Percentiles rank a stretch among this genome's conserved stretches.
Conservation (phyloP, 192 early-diverging fungal species). For the Backusella westeae region DNA sequence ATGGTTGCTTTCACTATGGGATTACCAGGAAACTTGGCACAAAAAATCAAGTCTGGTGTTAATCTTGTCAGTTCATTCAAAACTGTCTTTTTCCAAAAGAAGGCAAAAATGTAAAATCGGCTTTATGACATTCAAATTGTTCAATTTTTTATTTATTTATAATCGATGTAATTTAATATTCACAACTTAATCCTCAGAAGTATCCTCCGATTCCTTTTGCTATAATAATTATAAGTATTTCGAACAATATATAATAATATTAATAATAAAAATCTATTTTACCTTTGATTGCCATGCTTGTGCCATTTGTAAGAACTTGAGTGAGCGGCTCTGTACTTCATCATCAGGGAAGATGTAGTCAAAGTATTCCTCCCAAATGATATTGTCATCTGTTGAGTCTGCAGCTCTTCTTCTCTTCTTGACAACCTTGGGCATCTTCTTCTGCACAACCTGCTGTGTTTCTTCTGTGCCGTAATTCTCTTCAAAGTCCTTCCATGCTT, state of each 20-base stretch:
- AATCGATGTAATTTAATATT: slow-evolving; percentile 3
- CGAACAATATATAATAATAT: not conserved
- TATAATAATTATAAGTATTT: not conserved
- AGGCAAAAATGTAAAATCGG: not conserved
- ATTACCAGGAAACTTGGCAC: not conserved
- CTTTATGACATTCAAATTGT: not conserved
- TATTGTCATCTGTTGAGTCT: slow-evolving; percentile 53
- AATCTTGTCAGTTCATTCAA: not conserved
- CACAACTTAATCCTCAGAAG: not conserved
- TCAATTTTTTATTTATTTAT: not conserved
- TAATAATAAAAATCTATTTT: not conserved
- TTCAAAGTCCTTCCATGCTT: slow-evolving; percentile 91
- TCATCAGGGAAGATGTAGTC: slow-evolving; percentile 99
- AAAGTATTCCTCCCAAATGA: slow-evolving; percentile 95
- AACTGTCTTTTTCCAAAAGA: slow-evolving; percentile 5
- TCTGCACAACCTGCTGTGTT: slow-evolving; percentile 58
- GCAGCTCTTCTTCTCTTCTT: slow-evolving; percentile 79
- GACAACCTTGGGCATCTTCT: slow-evolving; percentile 85
- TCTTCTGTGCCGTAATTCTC: slow-evolving; percentile 54
- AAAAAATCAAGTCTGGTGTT: not conserved
- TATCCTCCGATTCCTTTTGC: slow-evolving; percentile 7
- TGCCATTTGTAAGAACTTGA: slow-evolving; percentile 91
- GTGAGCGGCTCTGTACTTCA: slow-evolving; percentile 76
- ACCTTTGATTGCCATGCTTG: slow-evolving; percentile 70
- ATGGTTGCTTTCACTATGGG: not conserved